phyloP scores from a whole-genome alignment of 2,329 filamentous ascomycete species.

The Talaromyces sp. region DNA sequence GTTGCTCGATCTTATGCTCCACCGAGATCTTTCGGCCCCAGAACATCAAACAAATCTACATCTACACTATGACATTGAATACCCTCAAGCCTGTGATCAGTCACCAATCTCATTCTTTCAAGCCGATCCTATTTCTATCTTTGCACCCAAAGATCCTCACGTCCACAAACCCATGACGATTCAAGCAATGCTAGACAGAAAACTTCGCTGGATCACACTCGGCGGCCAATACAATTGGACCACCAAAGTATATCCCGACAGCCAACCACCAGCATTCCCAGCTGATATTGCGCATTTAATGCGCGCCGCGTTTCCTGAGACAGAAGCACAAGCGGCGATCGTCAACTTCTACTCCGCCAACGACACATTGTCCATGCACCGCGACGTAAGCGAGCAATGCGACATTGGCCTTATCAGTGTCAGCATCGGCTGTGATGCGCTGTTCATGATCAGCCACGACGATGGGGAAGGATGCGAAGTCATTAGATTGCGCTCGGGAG shows the following conservation, averaged over 20 bases:
- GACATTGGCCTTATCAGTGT: conserved; percentile 76
- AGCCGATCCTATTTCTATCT: conserved; percentile 41
- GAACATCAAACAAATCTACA: conserved; percentile 86
- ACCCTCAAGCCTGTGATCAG: conserved; percentile 40
- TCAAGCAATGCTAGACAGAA: conserved; percentile 68
- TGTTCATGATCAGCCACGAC: conserved; percentile 78
- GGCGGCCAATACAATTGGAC: conserved; percentile 98
- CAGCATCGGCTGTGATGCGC: conserved; percentile 81
- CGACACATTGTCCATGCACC: conserved; percentile 87
- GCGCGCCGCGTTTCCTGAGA: conserved; percentile 67
- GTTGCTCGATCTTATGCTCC: conserved; percentile 70
- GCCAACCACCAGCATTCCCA: conserved; percentile 69
- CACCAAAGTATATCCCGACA: conserved; percentile 70
- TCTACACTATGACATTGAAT: conserved; percentile 70
- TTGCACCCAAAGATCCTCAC: conserved; percentile 62
- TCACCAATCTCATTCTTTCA: conserved; percentile 49
- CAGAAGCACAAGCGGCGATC: conserved; percentile 81
- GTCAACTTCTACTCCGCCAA: conserved; percentile 89
- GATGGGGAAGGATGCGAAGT: conserved; percentile 42
- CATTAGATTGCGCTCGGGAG: conserved; percentile 73
- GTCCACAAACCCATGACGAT: conserved; percentile 73
- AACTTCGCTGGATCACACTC: conserved; percentile 88
- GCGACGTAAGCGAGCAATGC: conserved; percentile 85
- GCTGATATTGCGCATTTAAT: conserved; percentile 66
- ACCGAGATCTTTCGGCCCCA: conserved; percentile 70